These are phyloP conservation scores for Huntiella bhutanensis DNA, from an alignment of 2,329 filamentous ascomycete genomes.

Conservation along the genomic window DNA sequence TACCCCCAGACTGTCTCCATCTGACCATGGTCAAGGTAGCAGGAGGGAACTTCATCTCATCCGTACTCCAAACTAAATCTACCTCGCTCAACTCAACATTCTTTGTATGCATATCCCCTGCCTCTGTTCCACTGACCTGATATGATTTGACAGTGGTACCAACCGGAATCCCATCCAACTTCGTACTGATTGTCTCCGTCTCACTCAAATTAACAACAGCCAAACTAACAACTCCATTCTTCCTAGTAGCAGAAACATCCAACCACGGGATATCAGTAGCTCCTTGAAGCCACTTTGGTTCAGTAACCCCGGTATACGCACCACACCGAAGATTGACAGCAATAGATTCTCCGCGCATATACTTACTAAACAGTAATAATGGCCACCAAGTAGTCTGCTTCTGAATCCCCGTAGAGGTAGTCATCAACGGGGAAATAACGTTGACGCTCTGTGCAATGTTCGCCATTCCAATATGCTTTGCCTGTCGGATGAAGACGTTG, in stretches of 20 bases:
- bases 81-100: slow-evolving; percentile 27
- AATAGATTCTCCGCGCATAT: slow-evolving; percentile 54
- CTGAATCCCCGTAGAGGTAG: slow-evolving; percentile 39
- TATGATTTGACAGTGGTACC: slow-evolving; percentile 35
- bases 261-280: slow-evolving; percentile 51
- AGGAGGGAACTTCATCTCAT: slow-evolving; percentile 42
- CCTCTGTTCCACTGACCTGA: slow-evolving; percentile 40
- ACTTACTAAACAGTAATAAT: slow-evolving; percentile 40
- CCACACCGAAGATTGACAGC: slow-evolving; percentile 43
- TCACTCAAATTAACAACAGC: slow-evolving; percentile 58
- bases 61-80: slow-evolving; percentile 36
- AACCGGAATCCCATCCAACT: slow-evolving; percentile 33
- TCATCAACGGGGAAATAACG: slow-evolving; percentile 62
- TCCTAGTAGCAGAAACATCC: slow-evolving; percentile 40
- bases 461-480: slow-evolving; percentile 54
- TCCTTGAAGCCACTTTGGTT: slow-evolving; percentile 44
- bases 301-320: slow-evolving; percentile 47
- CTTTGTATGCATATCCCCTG: slow-evolving; percentile 34
- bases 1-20: slow-evolving; percentile 23
- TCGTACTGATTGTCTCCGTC: slow-evolving; percentile 36
- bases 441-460: slow-evolving; percentile 65
- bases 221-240: slow-evolving; percentile 42
- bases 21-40: slow-evolving; percentile 48
- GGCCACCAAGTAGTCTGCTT: slow-evolving; percentile 65
- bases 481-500: slow-evolving; percentile 58